Evolutionary conservation across 805 yeast genomes (phyloP).

Genomic region (Naumovozyma dairenensis): DNA sequence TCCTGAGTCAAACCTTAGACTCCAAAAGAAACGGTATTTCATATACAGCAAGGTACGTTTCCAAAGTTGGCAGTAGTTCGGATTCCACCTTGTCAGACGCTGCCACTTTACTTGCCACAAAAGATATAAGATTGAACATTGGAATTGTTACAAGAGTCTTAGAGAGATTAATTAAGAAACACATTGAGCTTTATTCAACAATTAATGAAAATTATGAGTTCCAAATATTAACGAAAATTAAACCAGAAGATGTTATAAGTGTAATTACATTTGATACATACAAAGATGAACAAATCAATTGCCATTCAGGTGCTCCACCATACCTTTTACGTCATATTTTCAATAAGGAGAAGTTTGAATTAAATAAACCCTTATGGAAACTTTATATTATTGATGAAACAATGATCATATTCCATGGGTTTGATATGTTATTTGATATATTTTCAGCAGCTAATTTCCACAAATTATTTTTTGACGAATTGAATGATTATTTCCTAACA

Average conservation of each 20-base stretch:
- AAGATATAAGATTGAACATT: slow-evolving; percentile 12
- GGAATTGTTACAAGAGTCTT: slow-evolving; percentile 15
- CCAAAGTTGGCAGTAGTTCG: slow-evolving; percentile 10
- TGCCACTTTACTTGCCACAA: slow-evolving; percentile 16
- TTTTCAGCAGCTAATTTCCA: slow-evolving; percentile 26
- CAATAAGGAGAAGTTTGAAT: slow-evolving; percentile 15
- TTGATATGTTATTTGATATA: slow-evolving; percentile 23
- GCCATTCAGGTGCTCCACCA: slow-evolving; percentile 23
- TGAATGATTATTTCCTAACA: slow-evolving; percentile 5
- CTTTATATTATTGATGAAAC: slow-evolving; percentile 21
- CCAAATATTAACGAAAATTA: slow-evolving; percentile 13
- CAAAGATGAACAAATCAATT: slow-evolving; percentile 21
- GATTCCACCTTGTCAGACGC: slow-evolving; percentile 14
- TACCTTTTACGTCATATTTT: slow-evolving; percentile 22
- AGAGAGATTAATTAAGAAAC: slow-evolving; percentile 13
- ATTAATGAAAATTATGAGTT: slow-evolving; percentile 19
- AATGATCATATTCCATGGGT: slow-evolving; percentile 23
- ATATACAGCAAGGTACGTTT: slow-evolving; percentile 17
- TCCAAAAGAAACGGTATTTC: slow-evolving; percentile 21
- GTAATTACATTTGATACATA: slow-evolving; percentile 16
- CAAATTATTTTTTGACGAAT: slow-evolving; percentile 13
- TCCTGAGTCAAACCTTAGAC: slow-evolving; percentile 17
- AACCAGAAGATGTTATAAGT: slow-evolving; percentile 17
- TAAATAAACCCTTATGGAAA: slow-evolving; percentile 21
- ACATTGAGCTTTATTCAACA: slow-evolving; percentile 18